Percentiles rank a stretch among this genome's conserved stretches.
These are phyloP conservation scores for Handroanthus guayacan DNA, from an alignment of 257 asterid genomes.

Conservation along the genomic window DNA sequence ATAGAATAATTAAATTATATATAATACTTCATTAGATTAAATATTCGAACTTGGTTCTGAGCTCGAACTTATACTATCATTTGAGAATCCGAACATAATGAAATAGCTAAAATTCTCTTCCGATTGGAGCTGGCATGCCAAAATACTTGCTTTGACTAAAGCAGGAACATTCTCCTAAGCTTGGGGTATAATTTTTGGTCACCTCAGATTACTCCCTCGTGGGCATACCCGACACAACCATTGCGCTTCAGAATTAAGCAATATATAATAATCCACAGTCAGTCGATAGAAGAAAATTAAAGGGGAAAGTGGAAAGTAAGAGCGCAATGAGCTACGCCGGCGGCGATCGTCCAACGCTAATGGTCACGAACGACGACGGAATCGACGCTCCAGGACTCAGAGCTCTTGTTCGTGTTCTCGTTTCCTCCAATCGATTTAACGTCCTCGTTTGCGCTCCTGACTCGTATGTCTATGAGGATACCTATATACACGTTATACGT, in stretches of 20 bases:
- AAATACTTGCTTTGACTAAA: no score
- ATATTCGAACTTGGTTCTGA: no score
- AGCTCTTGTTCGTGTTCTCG: slow-evolving; percentile 75
- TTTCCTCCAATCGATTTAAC: slow-evolving; percentile 68
- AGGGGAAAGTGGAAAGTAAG: slow-evolving; percentile 42
- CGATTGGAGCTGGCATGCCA: no score
- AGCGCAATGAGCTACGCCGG: slow-evolving; percentile 36
- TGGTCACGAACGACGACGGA: slow-evolving; percentile 97
- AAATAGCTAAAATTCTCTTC: no score
- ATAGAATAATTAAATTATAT: no score
- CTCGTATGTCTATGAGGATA: slow-evolving; percentile 49
- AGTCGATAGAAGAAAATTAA: background rate
- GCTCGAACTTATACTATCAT: no score
- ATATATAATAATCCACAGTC: background rate
- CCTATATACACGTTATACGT: background rate
- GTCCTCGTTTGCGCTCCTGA: slow-evolving; percentile 95
- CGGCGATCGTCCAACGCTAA: slow-evolving; percentile 65
- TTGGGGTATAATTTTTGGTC: no score
- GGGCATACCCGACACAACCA: background rate
- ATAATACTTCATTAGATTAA: no score
- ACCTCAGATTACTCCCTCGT: no score
- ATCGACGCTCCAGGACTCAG: slow-evolving; percentile 83
- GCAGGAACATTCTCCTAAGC: no score
- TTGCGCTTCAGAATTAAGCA: background rate
- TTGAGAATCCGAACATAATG: no score